Evolutionary conservation across 1,139 yeast genomes (phyloP).

Genomic region (Yamadazyma conglobata): DNA sequence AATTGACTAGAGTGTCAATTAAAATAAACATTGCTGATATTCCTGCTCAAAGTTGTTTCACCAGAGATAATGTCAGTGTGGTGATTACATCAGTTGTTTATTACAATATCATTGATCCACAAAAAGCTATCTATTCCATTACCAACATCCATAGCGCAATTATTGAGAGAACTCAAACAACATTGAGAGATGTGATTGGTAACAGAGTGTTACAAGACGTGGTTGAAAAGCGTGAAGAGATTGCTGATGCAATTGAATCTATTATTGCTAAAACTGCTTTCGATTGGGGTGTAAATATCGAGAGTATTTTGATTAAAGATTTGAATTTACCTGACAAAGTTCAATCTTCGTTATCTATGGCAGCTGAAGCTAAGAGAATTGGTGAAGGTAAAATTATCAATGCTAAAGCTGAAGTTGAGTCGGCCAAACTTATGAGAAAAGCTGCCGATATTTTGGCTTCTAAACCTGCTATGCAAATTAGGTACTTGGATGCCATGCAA

Average conservation of each 20-base stretch:
- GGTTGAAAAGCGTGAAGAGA: slow-evolving; percentile 71
- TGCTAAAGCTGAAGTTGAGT: slow-evolving; percentile 74
- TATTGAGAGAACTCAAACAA: slow-evolving; percentile 69
- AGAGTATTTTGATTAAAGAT: slow-evolving; percentile 68
- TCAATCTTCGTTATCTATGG: slow-evolving; percentile 63
- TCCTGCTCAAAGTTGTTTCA: slow-evolving; percentile 66
- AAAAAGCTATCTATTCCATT: slow-evolving; percentile 62
- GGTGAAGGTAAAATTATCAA: slow-evolving; percentile 77
- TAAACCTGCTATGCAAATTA: slow-evolving; percentile 75
- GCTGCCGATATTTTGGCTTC: slow-evolving; percentile 77
- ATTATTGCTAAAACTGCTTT: slow-evolving; percentile 62
- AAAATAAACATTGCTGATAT: slow-evolving; percentile 62
- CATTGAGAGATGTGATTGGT: slow-evolving; percentile 72
- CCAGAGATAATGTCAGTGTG: slow-evolving; percentile 67
- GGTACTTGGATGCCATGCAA: slow-evolving; percentile 80
- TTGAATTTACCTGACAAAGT: slow-evolving; percentile 55
- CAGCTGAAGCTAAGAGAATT: slow-evolving; percentile 73
- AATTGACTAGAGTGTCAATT: slow-evolving; percentile 49
- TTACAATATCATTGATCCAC: slow-evolving; percentile 67
- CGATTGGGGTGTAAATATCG: slow-evolving; percentile 73
- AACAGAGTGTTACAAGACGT: slow-evolving; percentile 67
- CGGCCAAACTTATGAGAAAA: slow-evolving; percentile 74
- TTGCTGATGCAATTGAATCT: slow-evolving; percentile 62
- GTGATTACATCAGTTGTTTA: slow-evolving; percentile 64
- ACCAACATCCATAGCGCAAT: slow-evolving; percentile 56